Evolutionary conservation across 2,329 filamentous ascomycete genomes (phyloP).

Genomic region (Drechslerella coelobrocha): DNA sequence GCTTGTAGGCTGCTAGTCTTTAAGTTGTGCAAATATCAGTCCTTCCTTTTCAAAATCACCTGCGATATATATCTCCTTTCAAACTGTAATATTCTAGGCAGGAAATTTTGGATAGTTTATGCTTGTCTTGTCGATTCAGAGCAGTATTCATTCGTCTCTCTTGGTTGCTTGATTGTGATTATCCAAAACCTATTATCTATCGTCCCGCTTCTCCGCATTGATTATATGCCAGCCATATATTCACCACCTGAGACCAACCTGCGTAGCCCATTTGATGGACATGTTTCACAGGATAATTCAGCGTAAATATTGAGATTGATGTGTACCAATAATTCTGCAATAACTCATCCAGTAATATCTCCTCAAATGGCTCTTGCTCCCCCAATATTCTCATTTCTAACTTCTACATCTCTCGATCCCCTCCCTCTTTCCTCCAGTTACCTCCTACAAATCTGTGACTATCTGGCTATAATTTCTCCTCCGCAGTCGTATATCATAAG

Average conservation of each 20-base stretch:
- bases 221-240: no score
- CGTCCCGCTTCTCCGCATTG: no score
- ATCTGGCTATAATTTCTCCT: neutral
- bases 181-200: no score
- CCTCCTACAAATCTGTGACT: neutral
- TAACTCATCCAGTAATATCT: no score
- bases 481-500: neutral
- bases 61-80: no score
- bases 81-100: slow-evolving; percentile 2
- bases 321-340: no score
- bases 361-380: neutral
- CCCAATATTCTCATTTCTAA: neutral
- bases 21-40: neutral
- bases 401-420: neutral
- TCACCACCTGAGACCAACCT: no score
- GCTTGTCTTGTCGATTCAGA: slow-evolving; percentile 11
- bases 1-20: no score
- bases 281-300: no score
- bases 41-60: neutral
- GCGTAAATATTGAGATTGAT: no score
- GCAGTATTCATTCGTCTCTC: slow-evolving; percentile 1
- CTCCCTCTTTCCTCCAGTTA: neutral
- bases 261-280: no score
- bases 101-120: slow-evolving; percentile 7
- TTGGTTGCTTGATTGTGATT: no score